Evolutionary conservation across 73 alveolate genomes (phyloP).

Genomic region (Tetrahymena malaccensis): DNA sequence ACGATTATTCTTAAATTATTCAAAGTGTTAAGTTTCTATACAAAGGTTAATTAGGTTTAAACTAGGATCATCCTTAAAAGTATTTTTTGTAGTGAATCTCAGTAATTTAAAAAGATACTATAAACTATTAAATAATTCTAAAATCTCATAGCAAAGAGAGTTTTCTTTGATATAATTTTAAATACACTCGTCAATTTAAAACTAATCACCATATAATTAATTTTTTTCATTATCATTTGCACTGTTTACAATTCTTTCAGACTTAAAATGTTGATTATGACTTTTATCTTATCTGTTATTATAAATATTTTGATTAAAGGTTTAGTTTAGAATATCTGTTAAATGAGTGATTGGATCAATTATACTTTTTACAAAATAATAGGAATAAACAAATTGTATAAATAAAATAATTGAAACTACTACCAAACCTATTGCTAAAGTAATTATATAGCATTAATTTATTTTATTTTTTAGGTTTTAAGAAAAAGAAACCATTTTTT

Average conservation of each 20-base stretch:
- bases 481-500: background rate
- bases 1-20: background rate
- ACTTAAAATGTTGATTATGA: background rate
- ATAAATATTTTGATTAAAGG: no score
- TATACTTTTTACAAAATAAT: background rate
- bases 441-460: no score
- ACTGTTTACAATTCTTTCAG: background rate
- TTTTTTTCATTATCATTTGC: background rate
- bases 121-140: background rate
- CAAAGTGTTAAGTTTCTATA: background rate
- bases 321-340: no score
- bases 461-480: no score
- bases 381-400: background rate
- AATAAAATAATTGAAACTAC: no score
- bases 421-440: background rate
- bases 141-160: background rate
- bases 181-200: background rate
- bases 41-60: background rate
- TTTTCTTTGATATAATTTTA: background rate
- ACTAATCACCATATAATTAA: background rate
- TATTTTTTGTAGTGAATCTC: background rate
- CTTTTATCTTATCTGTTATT: background rate
- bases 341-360: background rate
- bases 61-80: background rate
- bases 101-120: background rate